A percentile compares a stretch with the other conserved stretches of the same genome.
These are phyloP conservation scores for Pleurotus giganteus DNA, from an alignment of 768 basidiomycete species.

Conservation along the genomic window DNA sequence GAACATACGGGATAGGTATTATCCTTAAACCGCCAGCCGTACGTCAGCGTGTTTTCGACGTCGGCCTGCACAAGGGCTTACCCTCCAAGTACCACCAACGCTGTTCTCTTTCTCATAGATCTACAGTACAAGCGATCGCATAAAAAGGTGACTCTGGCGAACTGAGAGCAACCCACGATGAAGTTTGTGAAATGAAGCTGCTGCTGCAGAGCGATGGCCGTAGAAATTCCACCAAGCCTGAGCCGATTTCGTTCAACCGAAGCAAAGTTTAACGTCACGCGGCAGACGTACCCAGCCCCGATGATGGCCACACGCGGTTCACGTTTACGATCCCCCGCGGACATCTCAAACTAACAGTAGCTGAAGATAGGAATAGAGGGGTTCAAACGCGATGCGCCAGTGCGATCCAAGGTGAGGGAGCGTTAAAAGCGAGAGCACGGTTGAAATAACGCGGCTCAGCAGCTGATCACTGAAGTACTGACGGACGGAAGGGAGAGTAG, in stretches of 20 bases:
- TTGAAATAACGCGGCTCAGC: too few species aligned
- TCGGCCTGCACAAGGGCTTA: conserved; percentile 23
- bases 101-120: conserved; percentile 48
- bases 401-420: too few species aligned
- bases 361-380: too few species aligned
- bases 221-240: conserved; percentile 46
- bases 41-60: background rate
- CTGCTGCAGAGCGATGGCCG: conserved; percentile 45
- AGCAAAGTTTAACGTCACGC: background rate
- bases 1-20: conserved; percentile 51
- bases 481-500: too few species aligned
- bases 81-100: conserved; percentile 59
- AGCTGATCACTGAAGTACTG: too few species aligned
- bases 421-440: too few species aligned
- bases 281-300: conserved; percentile 46
- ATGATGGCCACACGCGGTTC: conserved; percentile 43
- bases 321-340: conserved; percentile 17
- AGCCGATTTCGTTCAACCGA: background rate
- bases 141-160: background rate
- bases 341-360: conserved; percentile 3
- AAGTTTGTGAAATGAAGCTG: conserved; percentile 46
- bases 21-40: conserved; percentile 30
- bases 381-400: too few species aligned
- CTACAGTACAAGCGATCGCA: conserved; percentile 22
- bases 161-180: conserved; percentile 29